These are phyloP conservation scores for Holtermannia corniformis DNA, from an alignment of 768 basidiomycete genomes.

Conservation along the genomic window DNA sequence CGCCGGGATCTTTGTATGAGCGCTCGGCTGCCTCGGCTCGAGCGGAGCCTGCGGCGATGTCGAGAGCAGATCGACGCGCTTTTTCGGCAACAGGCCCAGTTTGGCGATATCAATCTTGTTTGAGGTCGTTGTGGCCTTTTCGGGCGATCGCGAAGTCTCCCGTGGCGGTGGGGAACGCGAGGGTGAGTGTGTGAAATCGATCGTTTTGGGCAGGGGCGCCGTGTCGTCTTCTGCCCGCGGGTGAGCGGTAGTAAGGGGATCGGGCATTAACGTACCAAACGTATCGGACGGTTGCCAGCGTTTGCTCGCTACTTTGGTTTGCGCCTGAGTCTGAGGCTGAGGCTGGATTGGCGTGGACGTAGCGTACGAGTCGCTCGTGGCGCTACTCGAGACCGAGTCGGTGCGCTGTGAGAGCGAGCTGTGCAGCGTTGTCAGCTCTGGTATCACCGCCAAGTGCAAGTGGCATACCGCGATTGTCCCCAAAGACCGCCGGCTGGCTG, in stretches of 20 bases:
- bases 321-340: constrained; percentile 11
- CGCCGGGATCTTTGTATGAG: constrained; percentile 22
- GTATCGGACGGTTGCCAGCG: constrained; percentile 37
- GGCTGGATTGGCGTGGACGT: constrained; percentile 8
- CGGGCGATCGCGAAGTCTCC: constrained; percentile 6
- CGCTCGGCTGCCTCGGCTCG: constrained; percentile 4
- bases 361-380: constrained; percentile 10
- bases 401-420: constrained; percentile 2
- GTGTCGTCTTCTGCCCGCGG: not conserved
- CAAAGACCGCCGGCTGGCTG: not conserved
- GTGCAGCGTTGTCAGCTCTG: not conserved
- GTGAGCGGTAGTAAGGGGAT: too few relatives aligned
- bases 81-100: constrained; percentile 40
- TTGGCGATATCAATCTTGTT: constrained; percentile 39
- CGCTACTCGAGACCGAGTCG: constrained; percentile 23
- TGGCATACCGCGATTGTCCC: not conserved
- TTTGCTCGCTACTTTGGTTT: constrained; percentile 2
- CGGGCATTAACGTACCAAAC: constrained; percentile 24
- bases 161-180: not conserved
- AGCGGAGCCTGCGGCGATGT: constrained; percentile 26
- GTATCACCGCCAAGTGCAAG: not conserved
- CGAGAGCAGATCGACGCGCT: constrained; percentile 35
- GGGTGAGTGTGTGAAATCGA: not conserved
- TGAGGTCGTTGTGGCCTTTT: constrained; percentile 5
- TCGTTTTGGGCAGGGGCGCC: not conserved